A percentile compares a stretch with the other conserved stretches of the same genome.
Evolutionary conservation across 2,329 filamentous ascomycete species (phyloP).

Genomic region (Ophiostoma pallidulum): DNA sequence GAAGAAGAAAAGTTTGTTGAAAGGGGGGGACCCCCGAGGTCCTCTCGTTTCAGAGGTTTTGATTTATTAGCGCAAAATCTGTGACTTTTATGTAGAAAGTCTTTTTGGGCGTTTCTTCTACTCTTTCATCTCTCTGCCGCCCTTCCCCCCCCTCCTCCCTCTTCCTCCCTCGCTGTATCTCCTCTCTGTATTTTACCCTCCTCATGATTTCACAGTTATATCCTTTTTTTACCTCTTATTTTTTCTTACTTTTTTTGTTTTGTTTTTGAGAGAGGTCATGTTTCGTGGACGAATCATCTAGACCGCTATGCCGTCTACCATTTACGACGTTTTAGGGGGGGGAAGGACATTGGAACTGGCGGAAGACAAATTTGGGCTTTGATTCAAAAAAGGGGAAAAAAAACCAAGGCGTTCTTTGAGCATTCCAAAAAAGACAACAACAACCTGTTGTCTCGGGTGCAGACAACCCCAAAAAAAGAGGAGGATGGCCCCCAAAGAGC

Average conservation of each 20-base stretch:
- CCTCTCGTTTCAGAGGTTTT: too few species aligned
- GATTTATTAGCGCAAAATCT: slow-evolving; percentile 10
- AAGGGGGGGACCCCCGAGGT: too few species aligned
- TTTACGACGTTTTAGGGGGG: too few species aligned
- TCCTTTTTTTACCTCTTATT: slow-evolving; percentile 1
- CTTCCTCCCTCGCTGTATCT: slow-evolving; percentile 6
- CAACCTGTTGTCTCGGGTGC: too few species aligned
- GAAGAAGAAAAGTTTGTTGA: background rate
- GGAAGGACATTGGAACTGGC: too few species aligned
- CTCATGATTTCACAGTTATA: slow-evolving; percentile 4
- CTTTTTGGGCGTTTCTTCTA: slow-evolving; percentile 38
- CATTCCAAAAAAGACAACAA: too few species aligned
- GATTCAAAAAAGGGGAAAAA: background rate
- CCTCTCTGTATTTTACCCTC: slow-evolving; percentile 8
- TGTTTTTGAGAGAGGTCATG: background rate
- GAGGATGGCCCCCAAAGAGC: too few species aligned
- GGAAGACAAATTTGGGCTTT: too few species aligned
- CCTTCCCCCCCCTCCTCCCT: background rate
- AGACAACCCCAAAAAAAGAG: too few species aligned
- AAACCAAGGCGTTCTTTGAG: background rate
- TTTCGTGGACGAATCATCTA: background rate
- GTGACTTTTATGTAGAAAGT: slow-evolving; percentile 21
- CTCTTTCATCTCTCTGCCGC: slow-evolving; percentile 33
- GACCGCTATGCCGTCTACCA: too few species aligned
- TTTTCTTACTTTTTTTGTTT: slow-evolving; percentile 1